Evolutionary conservation across 2,329 filamentous ascomycete genomes (phyloP).

Genomic region (Pseudogymnoascus sp.): DNA sequence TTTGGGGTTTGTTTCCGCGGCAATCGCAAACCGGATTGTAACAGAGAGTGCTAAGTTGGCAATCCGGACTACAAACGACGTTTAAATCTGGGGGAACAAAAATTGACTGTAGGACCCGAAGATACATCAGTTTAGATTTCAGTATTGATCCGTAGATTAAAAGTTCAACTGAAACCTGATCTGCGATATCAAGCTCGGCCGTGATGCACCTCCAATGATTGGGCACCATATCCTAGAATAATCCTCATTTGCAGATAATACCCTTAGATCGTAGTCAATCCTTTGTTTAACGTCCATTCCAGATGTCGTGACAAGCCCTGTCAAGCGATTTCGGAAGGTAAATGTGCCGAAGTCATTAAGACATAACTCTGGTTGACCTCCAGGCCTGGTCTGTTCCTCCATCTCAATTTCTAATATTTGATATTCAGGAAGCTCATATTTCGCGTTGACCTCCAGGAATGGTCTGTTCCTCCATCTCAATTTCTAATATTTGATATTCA

Average conservation of each 20-base stretch:
- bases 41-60: not conserved
- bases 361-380: not conserved
- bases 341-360: not conserved
- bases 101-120: not conserved
- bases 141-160: not conserved
- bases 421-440: not conserved
- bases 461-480: not conserved
- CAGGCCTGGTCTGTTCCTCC: not conserved
- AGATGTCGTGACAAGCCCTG: not conserved
- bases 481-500: not conserved
- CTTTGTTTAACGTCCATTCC: not conserved
- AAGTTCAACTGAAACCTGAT: not conserved
- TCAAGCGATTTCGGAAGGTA: not conserved
- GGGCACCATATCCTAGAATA: not conserved
- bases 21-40: constrained; percentile 20
- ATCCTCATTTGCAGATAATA: not conserved
- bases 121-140: not conserved
- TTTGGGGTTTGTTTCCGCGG: constrained; percentile 76
- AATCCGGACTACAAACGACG: not conserved
- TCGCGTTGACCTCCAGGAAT: not conserved
- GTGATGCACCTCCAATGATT: not conserved
- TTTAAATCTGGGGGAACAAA: not conserved
- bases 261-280: not conserved
- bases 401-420: not conserved
- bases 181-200: not conserved